Evolutionary conservation across 768 basidiomycete genomes (phyloP).

Genomic region (Mycena latifolia): DNA sequence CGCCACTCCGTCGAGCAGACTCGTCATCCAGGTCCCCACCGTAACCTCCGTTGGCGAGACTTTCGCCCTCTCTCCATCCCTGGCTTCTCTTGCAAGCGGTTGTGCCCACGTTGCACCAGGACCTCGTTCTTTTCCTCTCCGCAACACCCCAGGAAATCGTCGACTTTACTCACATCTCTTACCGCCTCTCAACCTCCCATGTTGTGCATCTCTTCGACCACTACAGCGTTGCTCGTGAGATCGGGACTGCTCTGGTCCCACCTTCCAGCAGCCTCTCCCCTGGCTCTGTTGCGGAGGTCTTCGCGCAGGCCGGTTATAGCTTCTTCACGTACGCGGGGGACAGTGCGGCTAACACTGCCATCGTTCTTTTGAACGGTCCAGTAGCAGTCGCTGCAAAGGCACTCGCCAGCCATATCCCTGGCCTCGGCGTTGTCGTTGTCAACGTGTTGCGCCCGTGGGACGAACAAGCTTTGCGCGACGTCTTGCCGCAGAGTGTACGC

Average conservation of each 20-base stretch:
- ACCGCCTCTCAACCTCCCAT: slow-evolving; percentile 73
- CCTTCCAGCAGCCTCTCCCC: slow-evolving; percentile 46
- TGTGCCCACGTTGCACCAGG: slow-evolving; percentile 71
- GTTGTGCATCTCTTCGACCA: slow-evolving; percentile 95
- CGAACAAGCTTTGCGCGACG: slow-evolving; percentile 67
- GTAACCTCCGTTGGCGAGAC: slow-evolving; percentile 74
- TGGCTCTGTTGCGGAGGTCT: slow-evolving; percentile 57
- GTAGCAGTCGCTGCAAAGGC: slow-evolving; percentile 75
- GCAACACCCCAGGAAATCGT: slow-evolving; percentile 87
- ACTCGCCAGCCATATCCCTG: slow-evolving; percentile 54
- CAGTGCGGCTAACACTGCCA: slow-evolving; percentile 67
- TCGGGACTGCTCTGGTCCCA: slow-evolving; percentile 65
- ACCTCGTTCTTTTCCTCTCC: slow-evolving; percentile 82
- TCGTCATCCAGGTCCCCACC: slow-evolving; percentile 88
- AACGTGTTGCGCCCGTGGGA: slow-evolving; percentile 90
- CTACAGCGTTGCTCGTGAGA: slow-evolving; percentile 81
- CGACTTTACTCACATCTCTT: slow-evolving; percentile 83
- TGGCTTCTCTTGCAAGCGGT: slow-evolving; percentile 75
- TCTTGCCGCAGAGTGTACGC: slow-evolving; percentile 70
- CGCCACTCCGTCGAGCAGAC: slow-evolving; percentile 70
- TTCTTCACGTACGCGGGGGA: slow-evolving; percentile 85
- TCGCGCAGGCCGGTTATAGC: slow-evolving; percentile 73
- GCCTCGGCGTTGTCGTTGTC: slow-evolving; percentile 77
- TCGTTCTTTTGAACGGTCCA: slow-evolving; percentile 84
- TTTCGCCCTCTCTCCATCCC: slow-evolving; percentile 81